Evolutionary conservation across 202 grass and related monocot species (phyloP), one percentile per base, ranked within the genome.

Genomic region (Zizania palustris): DNA sequence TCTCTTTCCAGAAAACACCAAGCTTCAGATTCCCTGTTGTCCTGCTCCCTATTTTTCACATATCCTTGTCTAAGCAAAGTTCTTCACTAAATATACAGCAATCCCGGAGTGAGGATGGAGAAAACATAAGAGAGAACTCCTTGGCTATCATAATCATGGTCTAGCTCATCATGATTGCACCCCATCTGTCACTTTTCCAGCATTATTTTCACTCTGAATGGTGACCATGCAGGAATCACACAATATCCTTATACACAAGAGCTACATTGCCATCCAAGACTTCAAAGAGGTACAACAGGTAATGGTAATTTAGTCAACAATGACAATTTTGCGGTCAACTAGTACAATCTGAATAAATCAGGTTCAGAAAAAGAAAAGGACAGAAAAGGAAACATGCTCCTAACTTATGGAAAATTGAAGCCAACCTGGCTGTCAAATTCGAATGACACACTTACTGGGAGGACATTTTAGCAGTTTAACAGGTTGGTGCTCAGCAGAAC

Each of bases 401-500:
- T 84, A 71, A 11, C 20, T 5, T 76, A 49, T 12, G 77, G 63
- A 85, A 88, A 88, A 77, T 7, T 33, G 9, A 80, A 40, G 43
- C 65, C 71, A 65, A 45, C 11, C 71, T 60, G 49, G 21, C 49
- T 38, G 35, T 49, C 33, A 57, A 62, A 83, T 63, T 74, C 11
- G 1, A 36, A 74, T 11, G 14, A 42, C 49, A 76, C 6, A 0
- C 64, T 80, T 76, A 69, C 81, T 60, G 62, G 51, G 53, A 38
- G 12, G 57, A 75, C 48, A 51, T 48, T 42, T 44, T 51, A 78
- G 36, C 44, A 58, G 49, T 34, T 53, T 21, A 62, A 2, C 55
- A 68, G 66, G 15, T 8, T 15, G 15, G 6, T 15, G 57, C 71
- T 92, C 64, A 96, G 65, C 93, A 96, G 73, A 96, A 96, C 63